Evolutionary conservation across 2,329 filamentous ascomycete species (phyloP).

Genomic region (Ascochyta rabiei): DNA sequence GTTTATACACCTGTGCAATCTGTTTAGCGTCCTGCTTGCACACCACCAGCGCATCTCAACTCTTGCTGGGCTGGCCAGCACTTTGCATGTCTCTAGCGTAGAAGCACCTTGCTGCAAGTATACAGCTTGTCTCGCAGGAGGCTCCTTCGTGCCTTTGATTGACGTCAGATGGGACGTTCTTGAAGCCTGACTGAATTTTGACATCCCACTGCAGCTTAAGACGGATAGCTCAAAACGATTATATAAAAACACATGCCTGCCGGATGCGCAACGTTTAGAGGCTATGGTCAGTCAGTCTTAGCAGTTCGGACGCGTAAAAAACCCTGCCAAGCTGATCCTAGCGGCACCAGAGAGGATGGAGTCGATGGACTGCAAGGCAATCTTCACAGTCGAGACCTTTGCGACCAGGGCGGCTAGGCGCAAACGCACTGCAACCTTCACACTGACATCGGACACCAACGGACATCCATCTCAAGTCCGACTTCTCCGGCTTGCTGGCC

Average conservation of each 20-base stretch:
- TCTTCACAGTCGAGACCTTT: neutral
- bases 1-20: no score
- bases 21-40: no score
- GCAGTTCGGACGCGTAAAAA: neutral
- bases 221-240: neutral
- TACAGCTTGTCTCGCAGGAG: no score
- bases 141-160: neutral
- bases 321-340: neutral
- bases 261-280: neutral
- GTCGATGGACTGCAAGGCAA: no score
- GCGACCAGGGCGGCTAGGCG: neutral
- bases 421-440: neutral
- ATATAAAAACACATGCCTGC: neutral
- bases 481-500: neutral
- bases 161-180: neutral
- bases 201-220: neutral
- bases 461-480: conserved; percentile 13
- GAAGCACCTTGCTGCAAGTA: neutral
- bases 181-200: neutral
- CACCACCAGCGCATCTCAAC: neutral
- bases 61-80: neutral
- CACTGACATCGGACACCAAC: conserved; percentile 8
- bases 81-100: neutral
- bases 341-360: neutral
- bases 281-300: neutral